Evolutionary conservation across 2,329 filamentous ascomycete genomes (phyloP).

Genomic region (Alternaria incomplexa): DNA sequence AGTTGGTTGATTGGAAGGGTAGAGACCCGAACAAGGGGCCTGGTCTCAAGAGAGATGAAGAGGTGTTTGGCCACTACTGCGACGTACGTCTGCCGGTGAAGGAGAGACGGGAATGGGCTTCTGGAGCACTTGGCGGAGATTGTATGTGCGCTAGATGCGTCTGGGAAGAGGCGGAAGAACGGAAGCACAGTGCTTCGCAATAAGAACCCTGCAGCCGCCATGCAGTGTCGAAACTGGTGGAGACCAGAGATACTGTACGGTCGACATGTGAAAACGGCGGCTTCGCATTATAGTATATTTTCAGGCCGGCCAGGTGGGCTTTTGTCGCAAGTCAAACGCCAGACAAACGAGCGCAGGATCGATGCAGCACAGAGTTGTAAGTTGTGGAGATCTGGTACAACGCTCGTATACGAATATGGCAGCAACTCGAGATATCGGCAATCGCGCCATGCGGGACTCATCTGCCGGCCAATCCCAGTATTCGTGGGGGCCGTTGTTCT

Average conservation of each 20-base stretch:
- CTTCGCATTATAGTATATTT: not conserved
- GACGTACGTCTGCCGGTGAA: slow-evolving; percentile 80
- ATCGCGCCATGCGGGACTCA: not conserved
- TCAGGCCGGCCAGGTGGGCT: not conserved
- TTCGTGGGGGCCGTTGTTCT: not conserved
- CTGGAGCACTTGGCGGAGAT: slow-evolving; percentile 83
- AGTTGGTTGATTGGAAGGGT: slow-evolving; percentile 60
- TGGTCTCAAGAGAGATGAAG: slow-evolving; percentile 78
- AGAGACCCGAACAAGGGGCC: slow-evolving; percentile 46
- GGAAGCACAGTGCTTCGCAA: not conserved
- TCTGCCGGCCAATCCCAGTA: not conserved
- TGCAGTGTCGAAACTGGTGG: not conserved
- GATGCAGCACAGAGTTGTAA: not conserved
- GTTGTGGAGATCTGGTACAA: slow-evolving; percentile 1
- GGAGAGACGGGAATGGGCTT: slow-evolving; percentile 86
- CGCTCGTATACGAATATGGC: not conserved
- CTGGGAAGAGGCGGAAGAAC: slow-evolving; percentile 61
- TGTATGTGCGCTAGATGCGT: slow-evolving; percentile 87
- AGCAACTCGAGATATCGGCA: not conserved
- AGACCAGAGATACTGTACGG: not conserved
- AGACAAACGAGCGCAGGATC: not conserved
- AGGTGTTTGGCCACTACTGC: slow-evolving; percentile 94
- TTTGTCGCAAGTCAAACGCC: not conserved
- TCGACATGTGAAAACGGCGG: not conserved
- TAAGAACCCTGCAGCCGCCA: not conserved